Base-by-base conservation (phyloP, 1,284 basidiomycete species). In the Microbotryum lychnidis-dioicae region DNA sequence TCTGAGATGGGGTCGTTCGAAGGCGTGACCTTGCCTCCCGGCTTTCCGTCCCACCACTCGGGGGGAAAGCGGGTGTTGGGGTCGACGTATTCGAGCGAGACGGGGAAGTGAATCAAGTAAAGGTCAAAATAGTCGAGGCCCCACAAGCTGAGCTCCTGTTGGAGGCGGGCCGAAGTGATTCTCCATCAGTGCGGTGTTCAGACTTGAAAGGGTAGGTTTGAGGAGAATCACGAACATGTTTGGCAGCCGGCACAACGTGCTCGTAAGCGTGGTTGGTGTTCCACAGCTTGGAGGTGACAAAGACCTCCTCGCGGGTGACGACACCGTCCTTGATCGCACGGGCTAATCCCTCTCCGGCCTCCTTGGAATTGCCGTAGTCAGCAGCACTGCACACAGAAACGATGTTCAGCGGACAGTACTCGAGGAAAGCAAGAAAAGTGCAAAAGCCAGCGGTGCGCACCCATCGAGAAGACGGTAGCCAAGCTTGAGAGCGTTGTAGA, bases 251-350 rank as follows among this genome's bases (percentile, higher is more conserved):
- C 72, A 80, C 73, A 68, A 85, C 85, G 72, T 85, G 83, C 58
- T 87, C 83, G 27, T 52, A 42, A 48, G 82, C 81, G 72, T 89
- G 86, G 78, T 84, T 87, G 7, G 86, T 87, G 76, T 89, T 89
- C 56, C 56, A 58, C 45, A 65, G 63, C 59, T 70, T 71, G 51
- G 65, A 66, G 31, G 67, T 69, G 50, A 71, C 58, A 65, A 71
- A 79, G 31, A 79, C 70, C 42, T 79, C 76, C 64, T 77, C 75
- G 42, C 78, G 73, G 64, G 74, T 75, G 51, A 79, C 76, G 50
- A 78, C 54, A 47, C 76, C 76, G 53, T 77, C 77, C 49, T 73
- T 72, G 66, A 79, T 73, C 2, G 77, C 77, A 23, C 75, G 72
- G 55, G 67, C 69, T 53, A 78, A 62, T 54, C 77, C 79, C 54